Conservation (phyloP, 306 rosid genomes). For the Malus asiatica region DNA sequence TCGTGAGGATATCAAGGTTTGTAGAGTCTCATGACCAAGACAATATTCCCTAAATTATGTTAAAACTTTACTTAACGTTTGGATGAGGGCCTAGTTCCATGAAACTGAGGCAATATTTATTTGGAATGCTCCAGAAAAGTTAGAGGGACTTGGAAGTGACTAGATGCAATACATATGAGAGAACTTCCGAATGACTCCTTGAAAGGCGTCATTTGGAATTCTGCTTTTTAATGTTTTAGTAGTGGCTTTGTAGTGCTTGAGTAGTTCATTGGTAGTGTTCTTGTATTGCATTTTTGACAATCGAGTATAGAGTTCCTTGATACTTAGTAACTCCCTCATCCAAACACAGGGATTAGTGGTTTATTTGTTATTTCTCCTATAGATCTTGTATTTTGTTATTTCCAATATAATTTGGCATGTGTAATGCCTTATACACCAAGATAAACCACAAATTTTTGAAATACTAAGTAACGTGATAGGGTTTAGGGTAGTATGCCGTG, state of each 20-base stretch:
- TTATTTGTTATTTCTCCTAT: neutral
- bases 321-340: neutral
- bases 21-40: neutral
- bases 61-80: neutral
- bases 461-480: neutral
- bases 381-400: neutral
- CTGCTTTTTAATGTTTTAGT: neutral
- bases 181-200: neutral
- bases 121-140: neutral
- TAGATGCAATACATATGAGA: neutral
- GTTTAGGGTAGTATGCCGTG: neutral
- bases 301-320: neutral
- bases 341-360: neutral
- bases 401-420: neutral
- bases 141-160: neutral
- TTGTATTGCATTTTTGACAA: neutral
- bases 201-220: neutral
- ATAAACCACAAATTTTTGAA: neutral
- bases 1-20: slow-evolving; percentile 82
- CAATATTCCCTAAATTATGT: neutral
- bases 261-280: neutral
- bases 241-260: neutral
- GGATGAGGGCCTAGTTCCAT: neutral
- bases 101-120: neutral
- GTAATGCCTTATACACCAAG: neutral